Evolutionary conservation across 306 rosid genomes (phyloP), one percentile per base, ranked within the genome.

Genomic region (Vigna mungo): DNA sequence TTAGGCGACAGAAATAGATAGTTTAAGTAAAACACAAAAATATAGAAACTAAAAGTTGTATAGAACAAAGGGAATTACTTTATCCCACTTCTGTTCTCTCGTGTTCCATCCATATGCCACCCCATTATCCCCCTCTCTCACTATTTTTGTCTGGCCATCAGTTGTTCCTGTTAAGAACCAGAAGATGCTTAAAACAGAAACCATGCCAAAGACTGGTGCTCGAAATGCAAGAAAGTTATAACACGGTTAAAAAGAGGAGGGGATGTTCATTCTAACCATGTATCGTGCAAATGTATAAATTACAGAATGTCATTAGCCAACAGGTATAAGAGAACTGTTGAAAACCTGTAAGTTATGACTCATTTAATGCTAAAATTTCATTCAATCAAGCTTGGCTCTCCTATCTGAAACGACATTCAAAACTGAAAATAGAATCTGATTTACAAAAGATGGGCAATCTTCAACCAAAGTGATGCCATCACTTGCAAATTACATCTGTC

Each of bases 111-210:
- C 87, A 89, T 95, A 92, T 49, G 98, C 98, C 70, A 95, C 91
- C 66, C 97, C 98, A 81, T 90, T 92, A 85, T 95, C 98, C 72
- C 97, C 98, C 86, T 95, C 98, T 86, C 98, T 92, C 62, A 92
- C 82, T 67, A 95, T 87, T 77, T 92, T 95, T 63, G 98, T 94
- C 87, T 95, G 98, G 61, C 97, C 98, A 63, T 92, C 90, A 82
- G 87, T 88, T 68, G 95, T 84, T 86, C 98, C 98, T 95, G 96
- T 76, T 79, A 72, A 79, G 76, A 83, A 72, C 49, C 80, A 64
- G 61, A 80, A 17, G 81, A 72, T 47, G 12, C 56, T 77, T 70
- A 61, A 74, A 72, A 13, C 1, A 52, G 44, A 56, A 15, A 69
- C 21, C 39, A 70, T 32, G 47, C 32, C 41, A 70, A 70, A 69